Percentiles rank a stretch among this genome's conserved stretches.
Conservation (phyloP, 331 rosid genomes). For the Malus hybrid region DNA sequence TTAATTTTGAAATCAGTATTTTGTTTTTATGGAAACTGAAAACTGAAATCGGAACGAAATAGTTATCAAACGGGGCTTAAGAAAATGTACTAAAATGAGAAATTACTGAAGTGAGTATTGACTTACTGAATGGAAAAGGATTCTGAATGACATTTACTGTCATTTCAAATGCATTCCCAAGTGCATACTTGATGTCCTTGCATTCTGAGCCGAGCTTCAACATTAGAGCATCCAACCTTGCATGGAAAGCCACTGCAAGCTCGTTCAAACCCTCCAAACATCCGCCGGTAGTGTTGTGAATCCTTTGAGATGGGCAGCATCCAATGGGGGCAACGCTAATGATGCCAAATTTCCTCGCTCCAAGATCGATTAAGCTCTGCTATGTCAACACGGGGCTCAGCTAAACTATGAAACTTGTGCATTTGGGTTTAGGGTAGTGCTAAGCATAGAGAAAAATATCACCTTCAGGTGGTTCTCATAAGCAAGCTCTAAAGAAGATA, state of each 20-base stretch:
- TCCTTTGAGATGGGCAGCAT: conserved; percentile 25
- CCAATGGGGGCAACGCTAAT: conserved; percentile 20
- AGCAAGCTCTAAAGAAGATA: neutral
- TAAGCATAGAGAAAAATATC: neutral
- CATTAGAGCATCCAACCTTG: conserved; percentile 1
- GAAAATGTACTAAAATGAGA: neutral
- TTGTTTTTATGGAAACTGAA: too few relatives aligned
- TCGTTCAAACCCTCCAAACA: conserved; percentile 27
- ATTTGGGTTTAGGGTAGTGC: neutral
- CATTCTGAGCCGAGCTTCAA: conserved; percentile 5
- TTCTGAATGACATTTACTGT: conserved; percentile 13
- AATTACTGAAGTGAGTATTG: neutral
- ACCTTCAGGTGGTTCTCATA: conserved; percentile 20
- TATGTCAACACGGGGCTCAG: neutral
- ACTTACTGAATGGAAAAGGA: conserved; percentile 18
- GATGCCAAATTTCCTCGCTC: conserved; percentile 27
- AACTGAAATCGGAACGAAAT: neutral
- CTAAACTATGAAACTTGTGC: neutral
- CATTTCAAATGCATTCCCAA: conserved; percentile 24
- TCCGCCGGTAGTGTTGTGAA: neutral
- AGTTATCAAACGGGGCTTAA: neutral
- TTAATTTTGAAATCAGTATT: too few relatives aligned
- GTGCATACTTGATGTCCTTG: conserved; percentile 19
- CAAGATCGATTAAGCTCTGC: conserved; percentile 18
- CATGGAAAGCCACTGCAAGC: conserved; percentile 10